A percentile compares a stretch with the other conserved stretches of the same genome.
Evolutionary conservation across 202 grass and related monocot species (phyloP).

Genomic region (Hordeum pubiflorum): DNA sequence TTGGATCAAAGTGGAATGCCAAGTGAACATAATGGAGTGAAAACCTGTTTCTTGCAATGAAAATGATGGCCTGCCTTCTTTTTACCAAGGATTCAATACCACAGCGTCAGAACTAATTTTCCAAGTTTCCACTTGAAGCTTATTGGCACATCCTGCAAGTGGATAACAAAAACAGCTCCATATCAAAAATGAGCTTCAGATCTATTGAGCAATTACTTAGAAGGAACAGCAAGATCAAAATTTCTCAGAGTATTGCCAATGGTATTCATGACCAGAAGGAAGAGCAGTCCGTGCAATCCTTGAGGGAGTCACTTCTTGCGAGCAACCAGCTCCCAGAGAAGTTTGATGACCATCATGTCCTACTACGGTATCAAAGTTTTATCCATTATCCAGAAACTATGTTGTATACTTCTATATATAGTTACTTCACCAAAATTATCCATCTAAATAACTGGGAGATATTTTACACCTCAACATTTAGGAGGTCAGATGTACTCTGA

Average conservation of each 20-base stretch:
- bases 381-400: conserved; percentile 12
- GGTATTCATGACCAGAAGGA: conserved; percentile 58
- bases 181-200: conserved; percentile 65
- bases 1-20: background rate
- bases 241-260: conserved; percentile 35
- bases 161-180: conserved; percentile 35
- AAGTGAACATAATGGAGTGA: background rate
- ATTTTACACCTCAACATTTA: conserved; percentile 6
- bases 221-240: conserved; percentile 49
- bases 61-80: background rate
- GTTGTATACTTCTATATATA: background rate
- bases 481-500: background rate
- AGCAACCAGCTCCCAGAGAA: conserved; percentile 68
- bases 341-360: conserved; percentile 75
- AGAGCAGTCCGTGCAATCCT: conserved; percentile 48
- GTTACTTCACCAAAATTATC: background rate
- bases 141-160: conserved; percentile 34
- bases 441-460: background rate
- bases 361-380: conserved; percentile 53
- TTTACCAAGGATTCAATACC: background rate
- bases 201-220: conserved; percentile 49
- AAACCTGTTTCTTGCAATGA: background rate
- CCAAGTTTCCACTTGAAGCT: conserved; percentile 39
- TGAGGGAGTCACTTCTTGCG: conserved; percentile 59
- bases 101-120: conserved; percentile 17